phyloP scores from a whole-genome alignment of 1,284 basidiomycete genomes.

The Tilletia walkeri region DNA sequence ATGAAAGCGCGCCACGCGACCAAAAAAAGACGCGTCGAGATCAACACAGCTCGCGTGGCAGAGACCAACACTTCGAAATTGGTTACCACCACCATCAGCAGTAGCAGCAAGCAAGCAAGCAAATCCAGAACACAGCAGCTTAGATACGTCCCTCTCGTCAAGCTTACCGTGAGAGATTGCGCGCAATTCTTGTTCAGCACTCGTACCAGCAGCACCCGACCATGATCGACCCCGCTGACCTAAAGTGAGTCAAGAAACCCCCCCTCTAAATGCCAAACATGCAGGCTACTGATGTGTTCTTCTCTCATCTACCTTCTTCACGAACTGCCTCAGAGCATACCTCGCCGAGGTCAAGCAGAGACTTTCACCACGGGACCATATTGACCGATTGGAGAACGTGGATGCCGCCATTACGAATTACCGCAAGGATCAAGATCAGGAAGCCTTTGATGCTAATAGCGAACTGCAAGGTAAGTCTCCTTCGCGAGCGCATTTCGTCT shows the following conservation, averaged over 20 bases:
- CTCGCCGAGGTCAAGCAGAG: slow-evolving; percentile 1
- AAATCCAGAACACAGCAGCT: no score
- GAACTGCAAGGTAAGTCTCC: slow-evolving; percentile 1
- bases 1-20: no score
- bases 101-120: no score
- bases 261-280: no score
- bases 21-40: no score
- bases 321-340: not conserved
- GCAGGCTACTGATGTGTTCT: no score
- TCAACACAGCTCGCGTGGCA: not conserved
- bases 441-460: not conserved
- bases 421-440: not conserved
- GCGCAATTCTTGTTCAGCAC: no score
- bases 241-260: not conserved
- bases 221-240: slow-evolving; percentile 3
- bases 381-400: slow-evolving; percentile 6
- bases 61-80: not conserved
- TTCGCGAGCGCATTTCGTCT: not conserved
- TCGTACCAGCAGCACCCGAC: not conserved
- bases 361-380: not conserved
- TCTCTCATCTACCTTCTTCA: not conserved
- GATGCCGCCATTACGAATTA: not conserved
- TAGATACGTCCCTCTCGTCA: not conserved
- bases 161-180: no score
- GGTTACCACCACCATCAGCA: no score